Base-by-base conservation (phyloP, 768 basidiomycete species). In the Gyrodon lividus region DNA sequence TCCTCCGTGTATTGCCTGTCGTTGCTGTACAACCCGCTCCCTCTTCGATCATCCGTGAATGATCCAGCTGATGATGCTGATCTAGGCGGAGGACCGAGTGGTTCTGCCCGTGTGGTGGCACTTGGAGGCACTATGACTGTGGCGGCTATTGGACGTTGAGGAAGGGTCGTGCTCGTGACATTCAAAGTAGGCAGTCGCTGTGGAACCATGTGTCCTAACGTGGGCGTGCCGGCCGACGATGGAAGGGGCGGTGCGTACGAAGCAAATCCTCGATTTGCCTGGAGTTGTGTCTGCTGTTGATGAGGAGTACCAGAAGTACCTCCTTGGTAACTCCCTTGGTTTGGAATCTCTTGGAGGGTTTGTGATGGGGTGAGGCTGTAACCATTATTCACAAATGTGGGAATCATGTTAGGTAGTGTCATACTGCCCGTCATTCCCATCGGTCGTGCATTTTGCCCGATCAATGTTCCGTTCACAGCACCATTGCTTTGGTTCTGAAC, bases 1-100 rank as follows among this genome's bases (percentile, higher is more conserved):
- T 65, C 51, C 17, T 68, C 66, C 3, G 54, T 1, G 24, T 45
- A 44, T 45, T 22, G 51, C 26, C 59, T 59, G 49, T 59, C 56
- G 14, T 35, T 48, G 44, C 19, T 28, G 14, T 67, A 50, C 22
- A 59, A 30, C 13, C 45, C 50, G 13, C 19, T 6, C 16, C 57
- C 59, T 44, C 66, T 54, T 23, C 59, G 63, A 19, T 58, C 41
- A 22, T 67, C 65, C 7, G 34, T 48, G 23, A 22, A 19, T 9
- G 43, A 26, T 31, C 59, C 51, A 14, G 56, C 55, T 5, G 44
- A 63, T 1, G 68, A 54, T 3, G 24, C 20, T 30, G 66, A 56
- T 49, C 57, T 51, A 10, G 63, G 40, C 22, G 50, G 46, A 19
- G 52, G 59, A 20, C 52, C 53, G 16, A 57, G 43, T 16, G 56